Evolutionary conservation across 1,284 basidiomycete genomes (phyloP), one percentile per base, ranked within the genome.

Genomic region (Uromyces viciae-fabae): DNA sequence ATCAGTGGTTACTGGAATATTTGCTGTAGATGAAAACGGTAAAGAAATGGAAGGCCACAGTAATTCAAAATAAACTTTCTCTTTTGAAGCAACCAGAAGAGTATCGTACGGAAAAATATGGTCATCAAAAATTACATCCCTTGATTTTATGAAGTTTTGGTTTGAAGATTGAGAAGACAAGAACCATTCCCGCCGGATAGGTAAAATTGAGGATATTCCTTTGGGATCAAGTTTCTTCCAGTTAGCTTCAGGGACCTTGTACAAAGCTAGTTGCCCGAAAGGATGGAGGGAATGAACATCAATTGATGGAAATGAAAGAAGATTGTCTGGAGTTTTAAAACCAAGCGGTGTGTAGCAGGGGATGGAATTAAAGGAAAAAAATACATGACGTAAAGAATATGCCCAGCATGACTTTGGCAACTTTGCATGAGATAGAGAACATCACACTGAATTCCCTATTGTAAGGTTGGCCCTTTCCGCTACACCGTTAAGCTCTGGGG

Each of bases 311-410:
- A 58, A 17, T 5, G 17, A 3, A n/a, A 74, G 25, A 3, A 74
- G 8, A 9, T n/a, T 15, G 28, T 33, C 31, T 4, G 46, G 54
- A 33, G 71, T 54, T 15, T 14, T 28, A 54, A 74, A 74, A 14
- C 46, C 46, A 22, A 8, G 7, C 4, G 40, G 31, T 22, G 71
- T 74, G 7, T 19, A 5, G n/a, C 43, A 52, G 17, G 85, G 82
- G 0, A 85, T 83, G 1, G 84, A 83, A 79, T 88, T 87, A 52
- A 83, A 82, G 2, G 88, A 36, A 84, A 85, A 88, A 15, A 84
- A 79, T 22, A 81, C 82, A 75, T 86, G 84, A 2, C 76, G 40
- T 28, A 84, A 76, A 0, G 85, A 86, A 78, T 87, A 84, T 0
- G 83, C 84, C 87, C 86, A 87, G 11, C 86, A 84, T 43, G 64